These are phyloP conservation scores for Danielia reshetovae DNA, from an alignment of 805 yeast genomes.

Conservation along the genomic window DNA sequence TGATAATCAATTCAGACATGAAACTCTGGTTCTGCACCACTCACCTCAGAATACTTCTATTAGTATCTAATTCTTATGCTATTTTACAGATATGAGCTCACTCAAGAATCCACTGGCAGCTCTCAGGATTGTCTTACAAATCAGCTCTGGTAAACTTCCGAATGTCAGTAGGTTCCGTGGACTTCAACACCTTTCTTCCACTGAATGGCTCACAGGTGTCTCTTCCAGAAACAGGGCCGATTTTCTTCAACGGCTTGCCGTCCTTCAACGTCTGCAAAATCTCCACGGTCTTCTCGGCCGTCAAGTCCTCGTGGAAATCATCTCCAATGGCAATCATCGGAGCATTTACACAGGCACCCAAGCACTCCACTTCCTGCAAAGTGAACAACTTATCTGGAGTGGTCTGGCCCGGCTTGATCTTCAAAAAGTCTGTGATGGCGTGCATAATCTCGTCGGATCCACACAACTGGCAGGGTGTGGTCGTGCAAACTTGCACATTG, in stretches of 20 bases:
- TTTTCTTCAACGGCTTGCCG: constrained; percentile 52
- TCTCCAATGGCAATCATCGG: constrained; percentile 86
- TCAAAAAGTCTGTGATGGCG: constrained; percentile 57
- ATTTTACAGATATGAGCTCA: no score
- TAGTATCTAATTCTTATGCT: no score
- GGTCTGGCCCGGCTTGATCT: constrained; percentile 73
- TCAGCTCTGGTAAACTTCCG: constrained; percentile 70
- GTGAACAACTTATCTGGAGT: constrained; percentile 74
- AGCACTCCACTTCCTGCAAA: constrained; percentile 83
- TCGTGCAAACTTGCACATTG: constrained; percentile 82
- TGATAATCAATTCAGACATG: no score
- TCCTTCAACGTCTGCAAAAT: constrained; percentile 59
- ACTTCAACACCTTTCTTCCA: constrained; percentile 60
- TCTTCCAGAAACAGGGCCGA: constrained; percentile 74
- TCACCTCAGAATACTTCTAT: no score
- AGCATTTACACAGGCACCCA: constrained; percentile 89
- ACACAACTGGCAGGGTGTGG: constrained; percentile 85
- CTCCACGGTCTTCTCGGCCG: constrained; percentile 58
- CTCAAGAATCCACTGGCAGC: no score
- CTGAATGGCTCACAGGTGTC: constrained; percentile 72
- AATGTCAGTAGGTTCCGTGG: constrained; percentile 64
- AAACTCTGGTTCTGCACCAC: no score
- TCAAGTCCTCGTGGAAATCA: constrained; percentile 78
- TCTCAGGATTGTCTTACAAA: no score
- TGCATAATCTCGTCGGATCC: constrained; percentile 77